Base-by-base conservation (phyloP, 768 basidiomycete genomes). In the Auriscalpium orientale region DNA sequence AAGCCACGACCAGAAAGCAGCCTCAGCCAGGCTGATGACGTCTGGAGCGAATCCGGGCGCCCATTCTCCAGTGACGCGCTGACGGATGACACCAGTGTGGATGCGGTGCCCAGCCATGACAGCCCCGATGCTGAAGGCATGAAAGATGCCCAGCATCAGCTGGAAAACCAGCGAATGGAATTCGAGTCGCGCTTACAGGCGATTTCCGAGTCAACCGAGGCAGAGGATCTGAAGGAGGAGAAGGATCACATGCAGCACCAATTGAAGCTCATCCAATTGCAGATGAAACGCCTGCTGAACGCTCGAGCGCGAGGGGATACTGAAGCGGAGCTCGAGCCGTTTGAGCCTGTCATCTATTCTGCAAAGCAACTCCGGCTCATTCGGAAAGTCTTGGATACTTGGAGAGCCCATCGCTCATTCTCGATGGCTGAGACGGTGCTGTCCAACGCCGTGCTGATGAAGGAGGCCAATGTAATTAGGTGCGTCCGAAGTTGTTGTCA, bases 391-490 rank as follows among this genome's bases (percentile, higher is more conserved):
- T 68, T 98, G 62, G 85, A 86, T 60, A 83, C 80, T 62, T 99
- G 95, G 95, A 79, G 90, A 60, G 79, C 83, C 0, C 85, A 91
- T 70, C 77, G 88, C 21, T 80, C 87, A 8, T 94, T 97, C 67
- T 88, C 86, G 0, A 95, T 98, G 91, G 91, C 95, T 1, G 95
- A 98, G 71, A 75, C 80, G 33, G 84, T 94, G 21, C 73, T 98
- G 51, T 85, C 87, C 7, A 87, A 81, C 66, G 95, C 95, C 10
- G 85, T 94, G 1, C 68, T 86, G 54, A 76, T 98, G 43, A 95
- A 97, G 70, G 97, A 99, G 71, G 95, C 93, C 6, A 98, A 97
- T 69, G 79, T 98, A 47, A 88, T 97, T 63, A 92, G 90, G 88
- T 87, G 59, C 46, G 78, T 45, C 18, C 10, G 37, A 47, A 62